phyloP scores from a whole-genome alignment of 345 rosid genomes.

The Cochlearia excelsa region DNA sequence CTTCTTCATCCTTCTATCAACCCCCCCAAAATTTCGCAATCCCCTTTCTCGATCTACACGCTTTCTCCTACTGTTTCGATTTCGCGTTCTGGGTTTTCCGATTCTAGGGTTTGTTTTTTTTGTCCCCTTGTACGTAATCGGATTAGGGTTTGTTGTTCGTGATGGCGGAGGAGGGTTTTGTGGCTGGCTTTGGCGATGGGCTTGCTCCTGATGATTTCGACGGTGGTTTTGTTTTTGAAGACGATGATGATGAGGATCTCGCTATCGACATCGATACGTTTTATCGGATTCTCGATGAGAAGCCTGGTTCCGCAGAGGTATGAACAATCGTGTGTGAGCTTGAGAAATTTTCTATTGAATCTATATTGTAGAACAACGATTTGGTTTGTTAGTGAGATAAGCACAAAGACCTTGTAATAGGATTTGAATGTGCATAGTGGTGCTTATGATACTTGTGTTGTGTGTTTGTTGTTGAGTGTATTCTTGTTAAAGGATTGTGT shows the following conservation, averaged over 20 bases:
- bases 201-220: slow-evolving; percentile 27
- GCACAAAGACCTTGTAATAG: no score
- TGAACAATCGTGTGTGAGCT: no score
- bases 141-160: slow-evolving; percentile 26
- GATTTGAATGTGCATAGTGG: no score
- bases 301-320: slow-evolving; percentile 42
- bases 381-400: no score
- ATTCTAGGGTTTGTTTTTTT: neutral
- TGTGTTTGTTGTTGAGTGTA: no score
- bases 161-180: slow-evolving; percentile 40
- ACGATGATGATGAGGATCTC: slow-evolving; percentile 27
- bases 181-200: slow-evolving; percentile 22
- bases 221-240: slow-evolving; percentile 27
- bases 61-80: slow-evolving; percentile 3
- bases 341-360: no score
- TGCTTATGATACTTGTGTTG: no score
- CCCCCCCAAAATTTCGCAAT: neutral
- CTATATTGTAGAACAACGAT: no score
- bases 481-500: no score
- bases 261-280: slow-evolving; percentile 43
- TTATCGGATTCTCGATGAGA: slow-evolving; percentile 42
- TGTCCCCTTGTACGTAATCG: neutral
- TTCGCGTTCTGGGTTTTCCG: slow-evolving; percentile 15
- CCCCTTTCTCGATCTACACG: no score
- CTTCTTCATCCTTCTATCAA: neutral